Percentiles rank a stretch among this genome's conserved stretches.
Evolutionary conservation across 208 protist genomes (phyloP).

Genomic region (Spongospora subterranea): DNA sequence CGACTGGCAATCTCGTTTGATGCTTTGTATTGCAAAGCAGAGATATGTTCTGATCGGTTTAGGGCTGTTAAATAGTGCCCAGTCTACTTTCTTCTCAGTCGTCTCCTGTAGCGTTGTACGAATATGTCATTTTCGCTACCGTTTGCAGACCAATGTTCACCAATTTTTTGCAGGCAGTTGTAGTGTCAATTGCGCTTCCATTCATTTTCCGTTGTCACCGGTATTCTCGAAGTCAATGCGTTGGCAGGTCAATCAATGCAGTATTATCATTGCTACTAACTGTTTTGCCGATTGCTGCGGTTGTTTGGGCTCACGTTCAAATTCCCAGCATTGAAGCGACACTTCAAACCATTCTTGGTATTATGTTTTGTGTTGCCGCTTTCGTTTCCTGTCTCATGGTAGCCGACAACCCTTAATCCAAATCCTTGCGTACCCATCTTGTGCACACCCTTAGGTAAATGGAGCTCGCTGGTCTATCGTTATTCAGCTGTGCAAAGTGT

Average conservation of each 20-base stretch:
- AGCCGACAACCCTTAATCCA: neutral
- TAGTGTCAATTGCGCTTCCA: conserved; percentile 18
- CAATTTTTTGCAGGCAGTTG: neutral
- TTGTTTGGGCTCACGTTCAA: conserved; percentile 9
- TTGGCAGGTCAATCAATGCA: conserved; percentile 28
- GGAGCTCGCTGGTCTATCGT: conserved; percentile 28
- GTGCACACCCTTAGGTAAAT: neutral
- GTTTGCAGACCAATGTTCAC: neutral
- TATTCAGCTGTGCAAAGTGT: conserved; percentile 17
- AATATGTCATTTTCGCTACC: too few species aligned
- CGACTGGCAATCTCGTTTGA: conserved; percentile 14
- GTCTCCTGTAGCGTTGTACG: conserved; percentile 28
- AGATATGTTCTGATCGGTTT: conserved; percentile 35
- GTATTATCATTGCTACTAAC: neutral
- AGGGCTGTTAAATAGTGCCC: conserved; percentile 13
- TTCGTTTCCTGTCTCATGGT: conserved; percentile 5
- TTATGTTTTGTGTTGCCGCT: neutral
- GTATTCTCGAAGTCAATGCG: conserved; percentile 34
- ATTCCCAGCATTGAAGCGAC: neutral
- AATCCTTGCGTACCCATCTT: neutral
- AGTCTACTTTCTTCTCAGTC: conserved; percentile 8
- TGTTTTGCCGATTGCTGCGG: conserved; percentile 11
- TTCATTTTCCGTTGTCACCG: conserved; percentile 52
- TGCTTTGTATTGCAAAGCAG: neutral
- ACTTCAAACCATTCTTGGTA: conserved; percentile 1